Conservation (phyloP, 2,329 filamentous ascomycete species). For the Curvularia hawaiiensis region DNA sequence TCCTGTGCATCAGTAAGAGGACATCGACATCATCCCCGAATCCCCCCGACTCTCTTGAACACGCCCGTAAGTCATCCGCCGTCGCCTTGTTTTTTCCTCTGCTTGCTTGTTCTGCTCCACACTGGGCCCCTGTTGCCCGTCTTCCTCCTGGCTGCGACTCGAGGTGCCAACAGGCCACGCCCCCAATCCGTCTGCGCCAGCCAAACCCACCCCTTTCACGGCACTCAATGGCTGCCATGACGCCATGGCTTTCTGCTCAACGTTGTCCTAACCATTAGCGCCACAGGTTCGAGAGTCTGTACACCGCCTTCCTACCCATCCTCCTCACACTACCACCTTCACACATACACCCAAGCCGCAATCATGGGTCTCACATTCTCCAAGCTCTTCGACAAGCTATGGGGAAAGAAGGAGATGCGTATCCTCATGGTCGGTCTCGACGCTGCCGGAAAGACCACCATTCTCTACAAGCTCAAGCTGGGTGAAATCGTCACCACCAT, state of each 20-base stretch:
- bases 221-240: slow-evolving; percentile 15
- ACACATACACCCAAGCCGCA: slow-evolving; percentile 53
- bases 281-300: slow-evolving; percentile 46
- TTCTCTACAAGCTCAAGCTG: slow-evolving; percentile 98
- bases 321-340: slow-evolving; percentile 33
- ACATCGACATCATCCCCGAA: slow-evolving; percentile 46
- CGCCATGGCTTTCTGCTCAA: slow-evolving; percentile 22
- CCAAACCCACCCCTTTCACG: slow-evolving; percentile 12
- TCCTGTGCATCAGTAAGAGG: slow-evolving; percentile 49
- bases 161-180: slow-evolving; percentile 36
- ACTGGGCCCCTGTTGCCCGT: slow-evolving; percentile 16
- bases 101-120: slow-evolving; percentile 22
- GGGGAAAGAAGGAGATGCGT: slow-evolving; percentile 98
- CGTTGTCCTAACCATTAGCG: slow-evolving; percentile 17
- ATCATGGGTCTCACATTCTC: slow-evolving; percentile 92
- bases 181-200: slow-evolving; percentile 28
- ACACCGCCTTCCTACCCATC: slow-evolving; percentile 34
- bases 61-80: slow-evolving; percentile 41
- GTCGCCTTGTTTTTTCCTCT: slow-evolving; percentile 19
- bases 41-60: slow-evolving; percentile 44
- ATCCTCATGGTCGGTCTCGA: slow-evolving; percentile 98
- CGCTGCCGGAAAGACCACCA: slow-evolving; percentile 95
- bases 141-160: slow-evolving; percentile 30
- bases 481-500: slow-evolving; percentile 98
- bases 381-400: slow-evolving; percentile 98